phyloP scores from a whole-genome alignment of 2,329 filamentous ascomycete species.

The Albophoma yamanashiensis region DNA sequence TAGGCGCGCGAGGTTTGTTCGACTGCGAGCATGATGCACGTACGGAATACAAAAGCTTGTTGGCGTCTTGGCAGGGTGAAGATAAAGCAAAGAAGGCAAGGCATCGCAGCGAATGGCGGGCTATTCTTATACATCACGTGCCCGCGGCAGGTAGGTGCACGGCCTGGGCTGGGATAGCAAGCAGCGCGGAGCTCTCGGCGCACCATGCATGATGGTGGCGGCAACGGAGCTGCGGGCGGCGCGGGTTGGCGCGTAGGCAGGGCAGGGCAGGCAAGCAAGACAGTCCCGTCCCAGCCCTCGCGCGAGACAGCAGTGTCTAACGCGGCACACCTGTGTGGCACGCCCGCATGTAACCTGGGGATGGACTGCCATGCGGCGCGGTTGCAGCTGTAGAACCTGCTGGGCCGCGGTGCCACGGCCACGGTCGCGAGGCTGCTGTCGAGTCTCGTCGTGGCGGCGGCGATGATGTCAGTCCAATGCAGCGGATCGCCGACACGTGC shows the following conservation, averaged over 20 bases:
- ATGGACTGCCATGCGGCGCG: not conserved
- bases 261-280: not conserved
- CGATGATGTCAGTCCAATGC: not conserved
- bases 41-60: not conserved
- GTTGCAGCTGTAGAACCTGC: not conserved
- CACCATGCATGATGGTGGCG: not conserved
- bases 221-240: not conserved
- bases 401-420: not conserved
- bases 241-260: not conserved
- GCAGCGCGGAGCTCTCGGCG: not conserved
- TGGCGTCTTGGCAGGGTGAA: not conserved
- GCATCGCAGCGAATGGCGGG: not conserved
- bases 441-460: not conserved
- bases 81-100: too few relatives aligned
- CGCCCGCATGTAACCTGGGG: not conserved
- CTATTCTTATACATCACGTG: not conserved
- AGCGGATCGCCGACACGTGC: not conserved
- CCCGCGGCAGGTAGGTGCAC: not conserved
- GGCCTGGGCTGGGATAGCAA: not conserved
- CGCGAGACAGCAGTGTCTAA: not conserved
- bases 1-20: not conserved
- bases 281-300: not conserved
- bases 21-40: not conserved
- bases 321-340: not conserved
- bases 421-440: too few relatives aligned